Evolutionary conservation across 257 asterid species (phyloP), one percentile per base, ranked within the genome.

Genomic region (Ilex asprella): DNA sequence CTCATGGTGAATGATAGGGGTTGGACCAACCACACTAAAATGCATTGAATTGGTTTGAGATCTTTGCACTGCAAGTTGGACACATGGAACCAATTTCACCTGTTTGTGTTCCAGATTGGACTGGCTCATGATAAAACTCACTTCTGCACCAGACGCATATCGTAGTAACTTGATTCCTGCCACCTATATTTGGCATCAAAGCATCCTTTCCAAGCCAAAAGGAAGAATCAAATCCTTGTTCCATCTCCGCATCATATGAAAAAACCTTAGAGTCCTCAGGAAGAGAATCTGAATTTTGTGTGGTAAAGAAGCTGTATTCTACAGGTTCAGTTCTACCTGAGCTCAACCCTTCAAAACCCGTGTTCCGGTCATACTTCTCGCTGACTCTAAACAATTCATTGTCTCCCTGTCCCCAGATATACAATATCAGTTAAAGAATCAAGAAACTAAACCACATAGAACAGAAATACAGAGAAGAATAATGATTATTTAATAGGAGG

Each of bases 71-170:
- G 78, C 89, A 85, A 53, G 79, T 31, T 54, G 78, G 85, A 66
- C 96, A 89, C 63, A 87, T 74, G 3, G 88, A 70, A 59, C 88
- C 95, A 52, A 83, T 84, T 39, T 81, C 78, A 30, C 86, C 94
- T 7, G 82, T 60, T 70, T 77, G 84, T 31, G 73, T 61, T 30
- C 81, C 87, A 30, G 78, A 69, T 41, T 84, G 78, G 27, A 65
- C 35, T 6, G 77, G 71, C n/a, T 84, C 86, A 7, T 79, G 77
- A 69, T 66, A 84, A 56, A 84, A 89, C 64, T 74, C 62, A 60
- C 56, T 80, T 67, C 86, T 80, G 77, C 97, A 89, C 88, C 91
- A 87, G 51, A 85, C 85, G 32, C 97, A 86, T 30, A 75, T 61
- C 12, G 82, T 68, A 11, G 85, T 55, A 12, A 60, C 75, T 76